Percentiles rank a stretch among this genome's conserved stretches.
Evolutionary conservation across 192 early-diverging fungal species (phyloP).

Genomic region (Glomus cerebriforme): DNA sequence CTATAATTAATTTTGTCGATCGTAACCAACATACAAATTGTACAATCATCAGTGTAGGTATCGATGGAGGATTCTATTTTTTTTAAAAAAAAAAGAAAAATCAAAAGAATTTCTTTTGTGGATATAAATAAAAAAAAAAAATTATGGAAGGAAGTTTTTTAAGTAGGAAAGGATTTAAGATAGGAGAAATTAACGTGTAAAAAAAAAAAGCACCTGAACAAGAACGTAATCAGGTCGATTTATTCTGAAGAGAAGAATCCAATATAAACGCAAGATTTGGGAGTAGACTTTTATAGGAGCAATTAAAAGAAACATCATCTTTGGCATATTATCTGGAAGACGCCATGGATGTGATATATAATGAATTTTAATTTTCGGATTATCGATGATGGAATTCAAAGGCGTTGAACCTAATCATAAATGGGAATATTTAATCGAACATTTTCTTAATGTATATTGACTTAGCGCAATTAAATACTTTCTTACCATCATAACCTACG

Average conservation of each 20-base stretch:
- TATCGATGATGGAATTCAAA: slow-evolving; percentile 30
- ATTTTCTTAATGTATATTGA: background rate
- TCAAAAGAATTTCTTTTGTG: background rate
- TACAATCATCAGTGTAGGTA: slow-evolving; percentile 85
- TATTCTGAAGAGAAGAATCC: slow-evolving; percentile 58
- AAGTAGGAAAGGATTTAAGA: too few species aligned
- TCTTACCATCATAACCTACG: slow-evolving; percentile 76
- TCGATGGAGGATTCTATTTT: slow-evolving; percentile 89
- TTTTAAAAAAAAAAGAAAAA: background rate
- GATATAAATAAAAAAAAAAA: background rate
- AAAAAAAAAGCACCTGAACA: slow-evolving; percentile 65
- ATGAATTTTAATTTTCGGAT: slow-evolving; percentile 54
- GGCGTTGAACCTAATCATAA: slow-evolving; percentile 9
- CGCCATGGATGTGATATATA: slow-evolving; percentile 50
- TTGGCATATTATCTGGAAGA: slow-evolving; percentile 58
- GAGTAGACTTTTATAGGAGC: slow-evolving; percentile 68
- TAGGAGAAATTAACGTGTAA: background rate
- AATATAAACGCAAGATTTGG: slow-evolving; percentile 64
- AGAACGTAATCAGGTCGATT: slow-evolving; percentile 67
- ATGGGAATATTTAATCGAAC: background rate
- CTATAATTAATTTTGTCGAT: slow-evolving; percentile 78
- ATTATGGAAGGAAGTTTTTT: too few species aligned
- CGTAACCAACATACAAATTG: slow-evolving; percentile 67
- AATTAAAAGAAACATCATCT: slow-evolving; percentile 62
- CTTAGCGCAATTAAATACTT: background rate